Percentiles rank a stretch among this genome's conserved stretches.
These are phyloP conservation scores for Metschnikowia lachancei DNA, from an alignment of 805 yeast species.

Conservation along the genomic window DNA sequence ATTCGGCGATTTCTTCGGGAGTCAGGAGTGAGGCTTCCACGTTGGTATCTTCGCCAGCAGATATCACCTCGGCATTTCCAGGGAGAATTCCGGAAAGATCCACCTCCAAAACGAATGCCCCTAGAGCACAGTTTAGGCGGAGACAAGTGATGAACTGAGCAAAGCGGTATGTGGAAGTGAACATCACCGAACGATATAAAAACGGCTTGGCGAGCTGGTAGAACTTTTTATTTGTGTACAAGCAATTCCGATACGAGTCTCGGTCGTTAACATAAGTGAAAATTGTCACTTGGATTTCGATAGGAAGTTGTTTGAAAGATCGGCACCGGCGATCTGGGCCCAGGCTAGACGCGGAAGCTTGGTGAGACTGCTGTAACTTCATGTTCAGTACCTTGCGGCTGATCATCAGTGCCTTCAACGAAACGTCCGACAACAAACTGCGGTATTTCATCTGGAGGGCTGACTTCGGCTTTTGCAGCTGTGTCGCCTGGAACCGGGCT, in stretches of 20 bases:
- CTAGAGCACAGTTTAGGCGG: conserved; percentile 54
- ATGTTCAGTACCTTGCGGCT: conserved; percentile 28
- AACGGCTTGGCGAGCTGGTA: conserved; percentile 51
- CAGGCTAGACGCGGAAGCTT: background rate
- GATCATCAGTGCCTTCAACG: conserved; percentile 40
- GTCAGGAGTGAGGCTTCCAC: background rate
- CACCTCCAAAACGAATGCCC: conserved; percentile 51
- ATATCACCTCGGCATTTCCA: conserved; percentile 27
- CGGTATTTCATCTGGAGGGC: conserved; percentile 47
- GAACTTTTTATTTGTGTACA: conserved; percentile 52
- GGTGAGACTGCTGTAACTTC: background rate
- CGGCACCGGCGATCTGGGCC: conserved; percentile 10
- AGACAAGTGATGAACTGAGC: conserved; percentile 76
- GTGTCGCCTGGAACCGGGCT: conserved; percentile 16
- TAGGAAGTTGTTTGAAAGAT: conserved; percentile 36
- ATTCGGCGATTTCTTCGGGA: background rate
- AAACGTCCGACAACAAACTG: conserved; percentile 48
- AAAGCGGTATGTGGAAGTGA: conserved; percentile 72
- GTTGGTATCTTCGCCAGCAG: conserved; percentile 9
- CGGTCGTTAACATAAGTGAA: conserved; percentile 34
- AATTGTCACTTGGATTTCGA: conserved; percentile 41
- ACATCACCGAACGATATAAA: conserved; percentile 52
- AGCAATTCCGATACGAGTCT: conserved; percentile 38
- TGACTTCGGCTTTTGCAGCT: conserved; percentile 17
- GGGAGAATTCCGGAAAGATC: conserved; percentile 53